Conservation (phyloP, 139 green algal species). For the Medakamo hakoo region DNA sequence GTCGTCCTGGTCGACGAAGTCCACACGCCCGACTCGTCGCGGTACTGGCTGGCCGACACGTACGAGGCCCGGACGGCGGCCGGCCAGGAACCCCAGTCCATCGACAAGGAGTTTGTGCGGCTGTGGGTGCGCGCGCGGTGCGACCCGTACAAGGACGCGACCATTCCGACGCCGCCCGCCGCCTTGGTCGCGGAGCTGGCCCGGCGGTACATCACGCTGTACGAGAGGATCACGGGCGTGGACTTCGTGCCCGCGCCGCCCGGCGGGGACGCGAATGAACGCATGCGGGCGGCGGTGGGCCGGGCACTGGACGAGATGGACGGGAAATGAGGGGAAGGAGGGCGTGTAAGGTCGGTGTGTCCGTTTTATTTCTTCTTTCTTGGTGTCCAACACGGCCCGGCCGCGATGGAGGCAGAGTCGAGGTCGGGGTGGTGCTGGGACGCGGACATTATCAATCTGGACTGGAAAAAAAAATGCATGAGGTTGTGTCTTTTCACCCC, state of each 20-base stretch:
- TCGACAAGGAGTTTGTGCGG: constrained; percentile 98
- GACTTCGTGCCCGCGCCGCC: constrained; percentile 29
- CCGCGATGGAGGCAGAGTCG: too few relatives aligned
- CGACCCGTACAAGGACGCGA: constrained; percentile 89
- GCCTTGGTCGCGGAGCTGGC: constrained; percentile 81
- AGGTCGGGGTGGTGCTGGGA: too few relatives aligned
- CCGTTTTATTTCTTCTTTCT: too few relatives aligned
- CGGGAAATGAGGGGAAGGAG: neutral
- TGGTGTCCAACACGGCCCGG: too few relatives aligned
- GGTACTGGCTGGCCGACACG: constrained; percentile 82
- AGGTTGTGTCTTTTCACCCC: neutral
- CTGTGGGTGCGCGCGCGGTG: constrained; percentile 90
- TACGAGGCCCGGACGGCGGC: constrained; percentile 61
- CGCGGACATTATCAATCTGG: too few relatives aligned
- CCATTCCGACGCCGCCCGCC: constrained; percentile 66
- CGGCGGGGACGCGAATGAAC: neutral
- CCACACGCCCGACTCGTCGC: constrained; percentile 85
- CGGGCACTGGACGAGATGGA: neutral
- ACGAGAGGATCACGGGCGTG: constrained; percentile 86
- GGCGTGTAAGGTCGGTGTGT: too few relatives aligned
- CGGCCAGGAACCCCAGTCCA: constrained; percentile 81
- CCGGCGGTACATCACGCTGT: constrained; percentile 81
- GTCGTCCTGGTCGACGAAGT: constrained; percentile 74
- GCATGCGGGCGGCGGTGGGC: neutral
- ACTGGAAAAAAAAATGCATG: neutral